Evolutionary conservation across 2,329 filamentous ascomycete genomes (phyloP).

Genomic region (Cladosporium colombiae): DNA sequence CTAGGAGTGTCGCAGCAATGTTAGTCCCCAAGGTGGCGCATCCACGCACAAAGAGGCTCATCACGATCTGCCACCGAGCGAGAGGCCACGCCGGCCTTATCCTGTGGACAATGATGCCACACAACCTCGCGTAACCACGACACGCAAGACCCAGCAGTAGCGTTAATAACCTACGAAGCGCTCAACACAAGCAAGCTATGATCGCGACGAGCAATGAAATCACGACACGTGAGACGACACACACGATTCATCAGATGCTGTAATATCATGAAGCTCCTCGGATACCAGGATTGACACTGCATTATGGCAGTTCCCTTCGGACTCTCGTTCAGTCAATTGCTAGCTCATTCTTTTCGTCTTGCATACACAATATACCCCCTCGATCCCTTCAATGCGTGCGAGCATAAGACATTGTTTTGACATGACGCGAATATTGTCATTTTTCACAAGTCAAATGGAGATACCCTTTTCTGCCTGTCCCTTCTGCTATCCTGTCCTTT

Average conservation of each 20-base stretch:
- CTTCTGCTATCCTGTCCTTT: background rate
- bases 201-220: background rate
- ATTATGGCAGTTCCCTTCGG: background rate
- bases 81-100: background rate
- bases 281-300: background rate
- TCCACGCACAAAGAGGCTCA: background rate
- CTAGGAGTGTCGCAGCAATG: conserved; percentile 6
- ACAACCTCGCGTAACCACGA: background rate
- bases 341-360: background rate
- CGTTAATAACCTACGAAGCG: background rate
- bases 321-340: background rate
- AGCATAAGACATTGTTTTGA: background rate
- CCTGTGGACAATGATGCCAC: background rate
- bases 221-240: background rate
- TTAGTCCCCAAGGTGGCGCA: background rate
- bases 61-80: background rate
- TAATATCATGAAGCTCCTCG: background rate
- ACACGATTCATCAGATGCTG: background rate
- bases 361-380: conserved; percentile 5
- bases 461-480: background rate
- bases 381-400: background rate
- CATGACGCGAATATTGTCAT: background rate
- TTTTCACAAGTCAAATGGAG: background rate
- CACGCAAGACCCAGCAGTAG: background rate
- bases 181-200: background rate